These are phyloP conservation scores for Lablab purpureus DNA, from an alignment of 306 rosid genomes.

Conservation along the genomic window DNA sequence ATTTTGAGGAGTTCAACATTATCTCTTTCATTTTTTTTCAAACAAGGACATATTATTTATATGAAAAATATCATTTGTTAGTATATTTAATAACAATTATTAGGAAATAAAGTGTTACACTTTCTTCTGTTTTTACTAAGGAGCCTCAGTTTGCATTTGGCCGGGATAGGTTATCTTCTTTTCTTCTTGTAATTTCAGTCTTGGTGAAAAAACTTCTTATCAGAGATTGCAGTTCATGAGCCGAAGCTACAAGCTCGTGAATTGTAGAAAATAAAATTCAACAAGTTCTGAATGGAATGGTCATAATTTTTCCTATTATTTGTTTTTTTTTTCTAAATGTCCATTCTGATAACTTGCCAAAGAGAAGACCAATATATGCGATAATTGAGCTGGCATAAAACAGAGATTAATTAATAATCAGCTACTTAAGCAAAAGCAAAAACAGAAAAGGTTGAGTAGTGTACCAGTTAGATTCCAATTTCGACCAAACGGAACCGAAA, in stretches of 20 bases:
- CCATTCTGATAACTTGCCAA: not conserved
- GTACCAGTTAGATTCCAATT: conserved; percentile 4
- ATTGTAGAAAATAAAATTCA: conserved; percentile 20
- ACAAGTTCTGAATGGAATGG: not conserved
- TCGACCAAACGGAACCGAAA: conserved; percentile 19
- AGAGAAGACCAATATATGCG: conserved; percentile 20
- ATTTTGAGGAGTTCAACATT: not conserved
- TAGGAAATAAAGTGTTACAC: not conserved
- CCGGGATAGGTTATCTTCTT: conserved; percentile 14
- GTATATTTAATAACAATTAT: not conserved
- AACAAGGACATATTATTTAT: not conserved
- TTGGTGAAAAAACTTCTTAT: not conserved
- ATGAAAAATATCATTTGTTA: not conserved
- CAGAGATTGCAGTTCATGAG: conserved; percentile 26
- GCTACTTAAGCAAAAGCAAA: not conserved
- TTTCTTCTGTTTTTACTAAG: conserved; percentile 18
- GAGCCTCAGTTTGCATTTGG: not conserved
- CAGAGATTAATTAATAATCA: conserved; percentile 27
- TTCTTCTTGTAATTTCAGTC: not conserved
- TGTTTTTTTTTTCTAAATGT: not conserved
- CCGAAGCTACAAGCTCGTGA: conserved; percentile 2
- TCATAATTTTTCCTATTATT: not conserved
- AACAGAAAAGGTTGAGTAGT: not conserved
- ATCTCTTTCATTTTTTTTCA: not conserved
- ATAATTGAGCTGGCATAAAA: conserved; percentile 11